phyloP scores from a whole-genome alignment of 768 basidiomycete genomes.

The Mycena albidolilacea region DNA sequence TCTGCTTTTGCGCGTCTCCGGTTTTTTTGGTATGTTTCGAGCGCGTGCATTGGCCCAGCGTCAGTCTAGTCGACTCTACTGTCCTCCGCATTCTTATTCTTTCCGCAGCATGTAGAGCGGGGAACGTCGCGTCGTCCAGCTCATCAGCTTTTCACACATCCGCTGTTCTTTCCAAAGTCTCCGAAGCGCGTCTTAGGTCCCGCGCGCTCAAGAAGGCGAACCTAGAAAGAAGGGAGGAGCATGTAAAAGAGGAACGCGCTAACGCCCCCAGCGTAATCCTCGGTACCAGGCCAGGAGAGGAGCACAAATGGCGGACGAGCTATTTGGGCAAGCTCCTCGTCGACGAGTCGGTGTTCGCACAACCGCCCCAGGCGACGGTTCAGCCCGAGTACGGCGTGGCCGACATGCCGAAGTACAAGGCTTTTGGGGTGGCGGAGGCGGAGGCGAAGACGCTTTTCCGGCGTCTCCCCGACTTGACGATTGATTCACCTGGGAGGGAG shows the following conservation, averaged over 20 bases:
- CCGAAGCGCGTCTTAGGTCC: constrained; percentile 53
- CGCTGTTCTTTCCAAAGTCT: constrained; percentile 50
- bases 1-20: not conserved
- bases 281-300: constrained; percentile 77
- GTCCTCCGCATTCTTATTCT: not conserved
- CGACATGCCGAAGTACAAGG: constrained; percentile 65
- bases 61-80: constrained; percentile 1
- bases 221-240: constrained; percentile 62
- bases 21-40: constrained; percentile 26
- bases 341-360: constrained; percentile 62
- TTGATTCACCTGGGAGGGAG: not conserved
- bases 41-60: constrained; percentile 24
- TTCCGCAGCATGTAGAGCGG: constrained; percentile 34
- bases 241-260: constrained; percentile 51
- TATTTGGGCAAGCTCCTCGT: constrained; percentile 78
- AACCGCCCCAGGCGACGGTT: constrained; percentile 47
- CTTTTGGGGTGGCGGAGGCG: constrained; percentile 74
- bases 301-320: constrained; percentile 76
- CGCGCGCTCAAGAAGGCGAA: constrained; percentile 59
- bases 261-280: constrained; percentile 78
- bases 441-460: constrained; percentile 79
- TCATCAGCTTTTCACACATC: constrained; percentile 65
- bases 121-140: constrained; percentile 40
- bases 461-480: constrained; percentile 70
- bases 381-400: constrained; percentile 50